Conservation (phyloP, 2,329 filamentous ascomycete species). For the Exophiala sp. region DNA sequence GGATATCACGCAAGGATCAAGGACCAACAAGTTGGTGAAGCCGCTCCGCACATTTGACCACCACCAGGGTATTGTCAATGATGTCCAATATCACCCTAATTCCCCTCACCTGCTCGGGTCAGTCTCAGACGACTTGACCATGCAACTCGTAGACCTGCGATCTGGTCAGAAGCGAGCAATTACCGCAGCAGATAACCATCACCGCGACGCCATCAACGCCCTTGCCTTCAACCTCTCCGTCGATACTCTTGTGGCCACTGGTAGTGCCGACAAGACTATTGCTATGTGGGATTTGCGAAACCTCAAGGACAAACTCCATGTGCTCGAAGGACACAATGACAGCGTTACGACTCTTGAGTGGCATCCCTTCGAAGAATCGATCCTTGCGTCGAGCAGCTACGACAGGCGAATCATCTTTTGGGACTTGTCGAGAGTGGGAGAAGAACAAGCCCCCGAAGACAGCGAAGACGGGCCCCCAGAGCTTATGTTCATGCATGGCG, state of each 20-base stretch:
- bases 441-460: slow-evolving; percentile 92
- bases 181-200: slow-evolving; percentile 61
- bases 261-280: slow-evolving; percentile 90
- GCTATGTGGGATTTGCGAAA: slow-evolving; percentile 94
- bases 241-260: slow-evolving; percentile 87
- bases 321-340: slow-evolving; percentile 79
- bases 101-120: slow-evolving; percentile 81
- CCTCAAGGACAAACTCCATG: slow-evolving; percentile 82
- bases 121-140: slow-evolving; percentile 88
- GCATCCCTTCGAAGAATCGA: slow-evolving; percentile 85
- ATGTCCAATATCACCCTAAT: slow-evolving; percentile 89
- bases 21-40: slow-evolving; percentile 62
- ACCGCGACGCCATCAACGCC: slow-evolving; percentile 91
- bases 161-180: slow-evolving; percentile 61
- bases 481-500: slow-evolving; percentile 97
- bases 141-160: slow-evolving; percentile 87
- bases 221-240: slow-evolving; percentile 86
- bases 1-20: slow-evolving; percentile 74
- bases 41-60: slow-evolving; percentile 74
- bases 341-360: slow-evolving; percentile 87
- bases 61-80: slow-evolving; percentile 87
- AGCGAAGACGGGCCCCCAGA: slow-evolving; percentile 92
- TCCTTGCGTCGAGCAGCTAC: slow-evolving; percentile 86
- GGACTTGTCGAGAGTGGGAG: slow-evolving; percentile 86
- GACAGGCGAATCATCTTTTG: slow-evolving; percentile 93